A percentile compares a stretch with the other conserved stretches of the same genome.
Conservation (phyloP, 352 stramenopile genomes). For the Globisporangium sylvaticum region DNA sequence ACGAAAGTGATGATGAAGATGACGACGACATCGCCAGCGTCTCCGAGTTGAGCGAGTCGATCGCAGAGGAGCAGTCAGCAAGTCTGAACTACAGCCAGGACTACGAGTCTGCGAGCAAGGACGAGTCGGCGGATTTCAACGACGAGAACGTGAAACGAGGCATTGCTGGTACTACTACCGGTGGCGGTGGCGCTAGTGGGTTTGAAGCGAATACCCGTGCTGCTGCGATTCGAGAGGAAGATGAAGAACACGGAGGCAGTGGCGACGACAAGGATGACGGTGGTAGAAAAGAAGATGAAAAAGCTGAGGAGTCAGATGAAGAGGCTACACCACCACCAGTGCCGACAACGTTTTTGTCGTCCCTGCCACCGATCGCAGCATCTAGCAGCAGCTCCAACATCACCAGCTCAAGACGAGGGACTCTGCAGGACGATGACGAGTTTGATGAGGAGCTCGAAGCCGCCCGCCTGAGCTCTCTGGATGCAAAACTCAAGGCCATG, state of each 20-base stretch:
- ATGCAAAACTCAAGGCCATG: constrained; percentile 82
- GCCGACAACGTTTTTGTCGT: constrained; percentile 18
- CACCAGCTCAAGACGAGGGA: not conserved
- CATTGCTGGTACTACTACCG: not conserved
- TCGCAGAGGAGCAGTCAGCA: constrained; percentile 27
- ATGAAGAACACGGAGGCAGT: constrained; percentile 6
- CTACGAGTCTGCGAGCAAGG: constrained; percentile 26
- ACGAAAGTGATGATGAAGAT: constrained; percentile 44
- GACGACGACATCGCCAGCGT: constrained; percentile 50
- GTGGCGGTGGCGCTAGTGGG: not conserved
- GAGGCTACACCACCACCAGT: constrained; percentile 21
- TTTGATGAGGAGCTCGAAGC: constrained; percentile 62
- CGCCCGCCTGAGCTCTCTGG: constrained; percentile 53
- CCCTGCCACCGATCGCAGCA: constrained; percentile 19
- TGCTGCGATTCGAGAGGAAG: not conserved
- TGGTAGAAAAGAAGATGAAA: constrained; percentile 20
- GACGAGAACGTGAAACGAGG: not conserved
- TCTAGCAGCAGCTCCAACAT: not conserved
- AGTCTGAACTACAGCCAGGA: constrained; percentile 23
- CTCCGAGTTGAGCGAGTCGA: constrained; percentile 58
- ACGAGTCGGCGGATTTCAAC: constrained; percentile 10
- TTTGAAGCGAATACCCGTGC: not conserved
- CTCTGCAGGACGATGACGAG: constrained; percentile 37
- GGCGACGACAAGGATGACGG: constrained; percentile 11
- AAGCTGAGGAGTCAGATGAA: constrained; percentile 16